Percentiles rank a stretch among this genome's conserved stretches.
Evolutionary conservation across 148 eudicot species (phyloP).

Genomic region (Amaranthus cruentus): DNA sequence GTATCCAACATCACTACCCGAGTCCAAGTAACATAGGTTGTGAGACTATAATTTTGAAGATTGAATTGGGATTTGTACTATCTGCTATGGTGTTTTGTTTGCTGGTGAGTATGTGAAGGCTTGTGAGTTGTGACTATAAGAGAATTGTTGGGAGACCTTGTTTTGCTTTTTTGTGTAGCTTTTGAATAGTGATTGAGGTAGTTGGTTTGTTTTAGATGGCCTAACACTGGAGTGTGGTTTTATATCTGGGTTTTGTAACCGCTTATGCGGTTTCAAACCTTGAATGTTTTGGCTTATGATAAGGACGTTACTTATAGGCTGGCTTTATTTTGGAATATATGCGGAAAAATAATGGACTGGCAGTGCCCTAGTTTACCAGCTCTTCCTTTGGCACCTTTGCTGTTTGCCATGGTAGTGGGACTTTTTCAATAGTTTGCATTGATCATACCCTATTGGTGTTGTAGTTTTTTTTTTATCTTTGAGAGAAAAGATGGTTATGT

Average conservation of each 20-base stretch:
- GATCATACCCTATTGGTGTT: too few species aligned
- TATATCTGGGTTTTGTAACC: neutral
- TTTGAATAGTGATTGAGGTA: neutral
- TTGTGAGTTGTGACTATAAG: neutral
- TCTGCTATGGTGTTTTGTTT: neutral
- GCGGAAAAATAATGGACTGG: too few species aligned
- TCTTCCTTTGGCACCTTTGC: too few species aligned
- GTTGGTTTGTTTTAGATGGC: neutral
- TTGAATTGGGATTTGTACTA: neutral
- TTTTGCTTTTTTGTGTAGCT: neutral
- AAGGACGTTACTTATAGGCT: too few species aligned
- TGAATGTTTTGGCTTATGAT: too few species aligned
- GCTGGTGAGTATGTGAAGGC: neutral
- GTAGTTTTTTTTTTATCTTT: neutral
- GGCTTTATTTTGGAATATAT: too few species aligned
- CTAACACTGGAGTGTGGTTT: neutral
- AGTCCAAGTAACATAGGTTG: too few species aligned
- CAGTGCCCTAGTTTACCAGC: too few species aligned
- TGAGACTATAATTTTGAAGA: neutral
- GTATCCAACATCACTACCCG: too few species aligned
- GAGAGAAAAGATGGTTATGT: neutral
- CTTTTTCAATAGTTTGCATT: neutral
- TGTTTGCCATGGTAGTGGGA: too few species aligned
- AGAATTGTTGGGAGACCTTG: neutral
- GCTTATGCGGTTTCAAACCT: too few species aligned